Evolutionary conservation across 2,329 filamentous ascomycete genomes (phyloP), one percentile per base, ranked within the genome.

Genomic region (Fusarium xyrophilum): DNA sequence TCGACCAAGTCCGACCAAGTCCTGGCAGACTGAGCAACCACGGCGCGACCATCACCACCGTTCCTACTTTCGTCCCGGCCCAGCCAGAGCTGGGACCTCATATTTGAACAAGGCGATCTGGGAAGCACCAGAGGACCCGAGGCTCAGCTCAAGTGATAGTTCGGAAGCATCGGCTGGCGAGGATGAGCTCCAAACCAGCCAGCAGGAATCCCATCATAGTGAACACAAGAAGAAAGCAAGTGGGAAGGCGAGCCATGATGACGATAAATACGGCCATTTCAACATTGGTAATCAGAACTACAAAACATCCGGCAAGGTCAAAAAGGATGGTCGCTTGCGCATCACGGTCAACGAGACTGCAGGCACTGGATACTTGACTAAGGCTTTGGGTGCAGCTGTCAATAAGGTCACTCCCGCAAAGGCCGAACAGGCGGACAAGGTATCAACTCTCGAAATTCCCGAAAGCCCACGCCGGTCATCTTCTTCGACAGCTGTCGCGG

Each of bases 321-420:
- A 87, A 76, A 84, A 81, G 47, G 91, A 93, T 75, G 91, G 91
- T 0, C 84, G 91, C 25, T 78, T 94, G 50, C 88, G 87, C 65
- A 91, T 94, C 65, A 90, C 88, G 7, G 84, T 93, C 73, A 89
- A 90, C 55, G 91, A 93, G 74, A 89, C 86, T 3, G 85, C 85
- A 58, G 88, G 90, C 68, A 89, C 82, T 2, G 91, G 91, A 14
- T 93, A 92, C 70, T 81, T 93, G 28, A 90, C 90, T 43, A 93
- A 93, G 74, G 89, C 90, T 6, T 80, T 94, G 1, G 91, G 90
- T 6, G 87, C 87, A 6, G 82, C 91, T 44, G 82, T 85, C 56
- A 86, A 86, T 68, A 78, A 70, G 58, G 69, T 75, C 28, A 46
- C 62, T 33, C 56, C 74, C 2, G 46, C 56, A 38, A 68, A 44